Evolutionary conservation across 805 yeast species (phyloP).

Genomic region (Suhomyces tanzawaensis): DNA sequence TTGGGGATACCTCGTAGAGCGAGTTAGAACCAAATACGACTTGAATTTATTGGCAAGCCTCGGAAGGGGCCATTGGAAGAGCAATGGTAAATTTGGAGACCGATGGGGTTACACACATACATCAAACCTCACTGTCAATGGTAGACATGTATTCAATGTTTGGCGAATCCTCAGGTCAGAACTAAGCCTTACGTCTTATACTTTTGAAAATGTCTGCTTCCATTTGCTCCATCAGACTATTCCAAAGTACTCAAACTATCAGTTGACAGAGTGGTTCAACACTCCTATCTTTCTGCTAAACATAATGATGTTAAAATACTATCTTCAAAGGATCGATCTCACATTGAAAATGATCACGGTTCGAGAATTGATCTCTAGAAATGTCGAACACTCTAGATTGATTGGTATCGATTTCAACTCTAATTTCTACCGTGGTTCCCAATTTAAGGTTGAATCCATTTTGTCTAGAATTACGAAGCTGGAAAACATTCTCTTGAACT

Average conservation of each 20-base stretch:
- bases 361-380: slow-evolving; percentile 66
- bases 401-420: slow-evolving; percentile 90
- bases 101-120: slow-evolving; percentile 83
- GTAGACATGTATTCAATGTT: slow-evolving; percentile 79
- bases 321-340: slow-evolving; percentile 41
- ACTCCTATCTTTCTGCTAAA: slow-evolving; percentile 37
- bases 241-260: slow-evolving; percentile 56
- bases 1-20: slow-evolving; percentile 86
- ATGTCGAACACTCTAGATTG: slow-evolving; percentile 78
- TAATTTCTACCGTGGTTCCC: slow-evolving; percentile 87
- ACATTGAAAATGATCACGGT: slow-evolving; percentile 50
- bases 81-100: slow-evolving; percentile 56
- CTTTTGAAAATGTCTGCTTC: slow-evolving; percentile 72
- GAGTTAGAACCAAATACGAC: slow-evolving; percentile 47
- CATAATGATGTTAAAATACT: slow-evolving; percentile 45
- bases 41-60: slow-evolving; percentile 56
- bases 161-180: slow-evolving; percentile 78
- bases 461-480: slow-evolving; percentile 70
- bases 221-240: slow-evolving; percentile 64
- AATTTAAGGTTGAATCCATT: slow-evolving; percentile 87
- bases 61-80: slow-evolving; percentile 54
- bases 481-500: slow-evolving; percentile 67
- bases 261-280: slow-evolving; percentile 41
- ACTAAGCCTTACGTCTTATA: slow-evolving; percentile 60
- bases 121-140: slow-evolving; percentile 63